phyloP scores from a whole-genome alignment of 2,329 filamentous ascomycete species.

The Talaromyces sp. region DNA sequence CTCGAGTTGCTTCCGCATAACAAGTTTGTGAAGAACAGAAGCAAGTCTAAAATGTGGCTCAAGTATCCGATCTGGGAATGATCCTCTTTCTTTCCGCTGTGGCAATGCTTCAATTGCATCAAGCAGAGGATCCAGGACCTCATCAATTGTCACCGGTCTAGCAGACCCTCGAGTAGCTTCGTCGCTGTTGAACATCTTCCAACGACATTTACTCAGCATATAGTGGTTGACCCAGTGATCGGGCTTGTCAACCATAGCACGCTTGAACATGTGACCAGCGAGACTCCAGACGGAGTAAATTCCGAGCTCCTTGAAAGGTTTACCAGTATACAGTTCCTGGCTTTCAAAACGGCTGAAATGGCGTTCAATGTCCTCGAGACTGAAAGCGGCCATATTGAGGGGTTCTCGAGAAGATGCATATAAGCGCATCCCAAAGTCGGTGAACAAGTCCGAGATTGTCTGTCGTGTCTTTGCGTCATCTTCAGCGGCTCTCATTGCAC shows the following conservation, averaged over 20 bases:
- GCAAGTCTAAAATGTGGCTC: constrained; percentile 93
- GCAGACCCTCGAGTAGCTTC: constrained; percentile 37
- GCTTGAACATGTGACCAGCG: constrained; percentile 58
- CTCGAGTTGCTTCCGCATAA: constrained; percentile 36
- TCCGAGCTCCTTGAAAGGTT: constrained; percentile 57
- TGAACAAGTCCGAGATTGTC: constrained; percentile 63
- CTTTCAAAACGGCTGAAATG: constrained; percentile 56
- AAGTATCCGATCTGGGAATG: constrained; percentile 65
- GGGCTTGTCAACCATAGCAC: constrained; percentile 56
- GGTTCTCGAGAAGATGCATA: constrained; percentile 68
- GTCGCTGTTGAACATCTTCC: constrained; percentile 63
- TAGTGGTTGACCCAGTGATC: constrained; percentile 66
- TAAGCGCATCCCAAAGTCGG: constrained; percentile 65
- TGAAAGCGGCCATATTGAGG: constrained; percentile 65
- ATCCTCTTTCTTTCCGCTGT: constrained; percentile 56
- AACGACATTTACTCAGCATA: constrained; percentile 67
- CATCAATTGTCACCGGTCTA: constrained; percentile 37
- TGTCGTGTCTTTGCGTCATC: constrained; percentile 51
- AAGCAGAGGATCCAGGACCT: constrained; percentile 56
- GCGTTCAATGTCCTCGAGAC: constrained; percentile 58
- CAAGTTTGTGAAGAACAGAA: constrained; percentile 76
- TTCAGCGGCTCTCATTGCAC: constrained; percentile 57
- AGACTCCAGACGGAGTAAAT: constrained; percentile 63
- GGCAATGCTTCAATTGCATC: constrained; percentile 61
- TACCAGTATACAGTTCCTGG: constrained; percentile 55